Evolutionary conservation across 371 early-diverging fungal genomes (phyloP).

Genomic region (Mortierella sp.): DNA sequence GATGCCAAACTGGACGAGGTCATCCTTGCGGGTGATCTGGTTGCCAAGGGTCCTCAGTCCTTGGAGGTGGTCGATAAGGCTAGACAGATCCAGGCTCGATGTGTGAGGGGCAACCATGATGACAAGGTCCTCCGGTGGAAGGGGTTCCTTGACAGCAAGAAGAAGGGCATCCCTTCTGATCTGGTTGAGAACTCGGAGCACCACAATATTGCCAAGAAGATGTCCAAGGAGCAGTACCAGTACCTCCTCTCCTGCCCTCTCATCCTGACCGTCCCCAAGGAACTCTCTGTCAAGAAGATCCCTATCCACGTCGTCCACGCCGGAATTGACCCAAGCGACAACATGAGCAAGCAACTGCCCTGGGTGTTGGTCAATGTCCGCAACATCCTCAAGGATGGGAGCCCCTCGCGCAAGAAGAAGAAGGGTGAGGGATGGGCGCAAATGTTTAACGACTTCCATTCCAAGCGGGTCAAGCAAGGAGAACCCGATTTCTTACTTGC

Average conservation of each 20-base stretch:
- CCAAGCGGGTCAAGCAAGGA: neutral
- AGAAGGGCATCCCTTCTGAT: conserved; percentile 23
- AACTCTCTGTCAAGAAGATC: conserved; percentile 30
- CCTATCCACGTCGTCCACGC: conserved; percentile 76
- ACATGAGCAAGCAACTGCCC: conserved; percentile 63
- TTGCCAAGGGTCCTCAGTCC: conserved; percentile 79
- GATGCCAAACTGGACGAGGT: conserved; percentile 64
- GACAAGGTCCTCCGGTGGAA: conserved; percentile 77
- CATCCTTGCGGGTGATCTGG: conserved; percentile 79
- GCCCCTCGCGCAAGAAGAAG: conserved; percentile 55
- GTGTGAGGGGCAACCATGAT: conserved; percentile 87
- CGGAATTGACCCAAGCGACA: conserved; percentile 70
- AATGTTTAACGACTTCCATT: conserved; percentile 55
- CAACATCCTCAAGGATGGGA: conserved; percentile 53
- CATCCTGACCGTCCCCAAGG: conserved; percentile 67
- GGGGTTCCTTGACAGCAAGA: conserved; percentile 61
- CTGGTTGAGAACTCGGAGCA: conserved; percentile 31
- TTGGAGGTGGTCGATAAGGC: conserved; percentile 72
- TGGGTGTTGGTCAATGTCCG: conserved; percentile 71
- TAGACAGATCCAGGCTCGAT: conserved; percentile 62
- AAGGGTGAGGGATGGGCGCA: conserved; percentile 67
- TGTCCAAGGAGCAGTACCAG: conserved; percentile 68
- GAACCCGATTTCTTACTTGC: conserved; percentile 57
- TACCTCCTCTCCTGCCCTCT: conserved; percentile 72
- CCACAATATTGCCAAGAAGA: conserved; percentile 57